Evolutionary conservation across 2,329 filamentous ascomycete genomes (phyloP), one percentile per base, ranked within the genome.

Genomic region (Alternaria novae-zelandiae): DNA sequence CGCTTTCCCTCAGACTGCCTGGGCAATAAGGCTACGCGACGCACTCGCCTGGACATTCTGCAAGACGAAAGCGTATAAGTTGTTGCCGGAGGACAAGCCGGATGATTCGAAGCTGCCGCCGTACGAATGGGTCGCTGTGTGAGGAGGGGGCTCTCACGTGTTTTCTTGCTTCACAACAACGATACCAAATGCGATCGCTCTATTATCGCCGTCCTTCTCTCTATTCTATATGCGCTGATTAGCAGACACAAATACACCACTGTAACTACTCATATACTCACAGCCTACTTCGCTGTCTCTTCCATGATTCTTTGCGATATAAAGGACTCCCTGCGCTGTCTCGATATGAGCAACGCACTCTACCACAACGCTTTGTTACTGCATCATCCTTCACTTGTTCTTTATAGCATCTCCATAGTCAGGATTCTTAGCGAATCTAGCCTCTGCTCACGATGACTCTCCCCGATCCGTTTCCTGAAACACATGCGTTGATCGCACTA

Each of bases 1-100:
- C 11, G 68, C 70, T 9, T 74, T 71, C 63, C 79, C 77, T 12
- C 75, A 78, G 66, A 76, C 72, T 2, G 44, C 28, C n/a, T 75
- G 68, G 72, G 77, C 73, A 5, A 45, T 78, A 4, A 54, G 63
- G 44, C 9, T 76, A n/a, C 30, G 60, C 20, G 57, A 66, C 30
- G 8, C 32, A 2, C 17, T 50, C 13, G 20, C 54, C 6, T 62
- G 58, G 63, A n/a, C 61, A 1, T 36, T 64, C 11, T 45, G 41
- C 20, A 67, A 62, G 50, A 62, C 54, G 2, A 59, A 43, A 44
- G 51, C 47, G 23, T 59, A 67, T 20, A 67, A 62, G 28, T 20
- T 67, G 13, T 17, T 63, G 9, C 50, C 55, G 5, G 9, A 3
- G 5, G 65, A 63, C 8, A 36, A 51, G 30, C 46, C 30, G 12